phyloP scores from a whole-genome alignment of 345 rosid genomes.

The Eucalyptus curtisii region DNA sequence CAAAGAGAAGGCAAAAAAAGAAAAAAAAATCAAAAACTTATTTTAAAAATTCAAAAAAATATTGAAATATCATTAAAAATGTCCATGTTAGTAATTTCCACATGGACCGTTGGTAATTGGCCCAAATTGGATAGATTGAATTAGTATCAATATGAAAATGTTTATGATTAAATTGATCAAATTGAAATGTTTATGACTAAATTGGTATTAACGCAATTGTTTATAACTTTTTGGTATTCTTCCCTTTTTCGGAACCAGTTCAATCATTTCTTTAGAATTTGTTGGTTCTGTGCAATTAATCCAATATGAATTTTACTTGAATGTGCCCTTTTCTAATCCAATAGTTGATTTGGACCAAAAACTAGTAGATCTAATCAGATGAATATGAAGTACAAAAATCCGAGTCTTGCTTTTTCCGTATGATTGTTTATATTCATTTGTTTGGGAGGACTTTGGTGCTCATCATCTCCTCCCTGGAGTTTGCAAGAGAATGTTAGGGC shows the following conservation, averaged over 20 bases:
- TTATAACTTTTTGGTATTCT: too few species aligned
- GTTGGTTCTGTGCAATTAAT: neutral
- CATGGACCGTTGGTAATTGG: too few species aligned
- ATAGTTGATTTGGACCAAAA: neutral
- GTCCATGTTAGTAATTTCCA: too few species aligned
- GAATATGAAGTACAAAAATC: neutral
- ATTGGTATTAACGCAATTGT: too few species aligned
- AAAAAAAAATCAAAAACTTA: too few species aligned
- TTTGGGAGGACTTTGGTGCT: neutral
- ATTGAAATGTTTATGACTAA: rapidly evolving
- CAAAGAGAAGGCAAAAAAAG: too few species aligned
- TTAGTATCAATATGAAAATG: too few species aligned
- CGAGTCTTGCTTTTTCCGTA: neutral
- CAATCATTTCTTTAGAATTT: neutral
- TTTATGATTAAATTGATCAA: too few species aligned
- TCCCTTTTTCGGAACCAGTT: neutral
- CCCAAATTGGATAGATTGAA: rapidly evolving
- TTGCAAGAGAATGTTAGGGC: neutral
- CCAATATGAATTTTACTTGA: neutral
- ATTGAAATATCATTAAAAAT: too few species aligned
- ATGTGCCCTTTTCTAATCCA: neutral
- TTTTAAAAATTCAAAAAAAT: too few species aligned
- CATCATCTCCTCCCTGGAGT: neutral
- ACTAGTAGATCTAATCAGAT: neutral
- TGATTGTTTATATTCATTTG: neutral